Base-by-base conservation (phyloP, 1,284 basidiomycete genomes). In the Tilletia horrida region DNA sequence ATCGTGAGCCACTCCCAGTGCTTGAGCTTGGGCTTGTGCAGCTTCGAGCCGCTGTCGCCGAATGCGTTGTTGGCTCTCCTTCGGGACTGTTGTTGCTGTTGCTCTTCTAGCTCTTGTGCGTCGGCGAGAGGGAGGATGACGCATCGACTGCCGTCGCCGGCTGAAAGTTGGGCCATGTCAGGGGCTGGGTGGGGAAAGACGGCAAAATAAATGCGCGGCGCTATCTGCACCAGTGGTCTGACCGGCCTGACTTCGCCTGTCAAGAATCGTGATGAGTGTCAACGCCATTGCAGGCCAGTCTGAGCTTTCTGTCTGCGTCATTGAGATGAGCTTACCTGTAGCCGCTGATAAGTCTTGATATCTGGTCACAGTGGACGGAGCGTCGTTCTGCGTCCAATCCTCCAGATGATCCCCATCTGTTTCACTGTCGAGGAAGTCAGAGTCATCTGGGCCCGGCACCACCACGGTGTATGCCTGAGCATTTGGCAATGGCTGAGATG, bases 1-100 rank as follows among this genome's bases (percentile, higher is more conserved):
- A 95, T 88, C 1, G 31, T 59, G 55, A 66, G 89, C 90, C 43
- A 65, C 9, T 48, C 63, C 48, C 48, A 52, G 43, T 52, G 48
- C 48, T 52, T 64, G 42, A 57, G 63, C n/a, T 64, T 59, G 29
- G 55, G 55, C 27, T 59, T 25, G 27, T 59, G 55, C 27, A 29
- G 55, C 11, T 25, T 25, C 2, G 27, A 21, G 6, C 45, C 45
- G 16, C 4, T 18, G 45, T 27, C 23, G 18, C 21, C 50, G 50
- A 25, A 21, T 21, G 4, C 27, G 7, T n/a, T 25, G 29, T 14
- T 29, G 31, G 18, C 27, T 35, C 35, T 11, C 16, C 27, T 25
- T 35, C 13, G 18, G 16, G 45, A 18, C 16, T 23, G 45, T 16
- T 48, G 16, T 14, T 27, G 52, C 8, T 29, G 27, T 21, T 35